These are phyloP conservation scores for Phyllosticta citriasiana DNA, from an alignment of 2,329 filamentous ascomycete genomes.

Conservation along the genomic window DNA sequence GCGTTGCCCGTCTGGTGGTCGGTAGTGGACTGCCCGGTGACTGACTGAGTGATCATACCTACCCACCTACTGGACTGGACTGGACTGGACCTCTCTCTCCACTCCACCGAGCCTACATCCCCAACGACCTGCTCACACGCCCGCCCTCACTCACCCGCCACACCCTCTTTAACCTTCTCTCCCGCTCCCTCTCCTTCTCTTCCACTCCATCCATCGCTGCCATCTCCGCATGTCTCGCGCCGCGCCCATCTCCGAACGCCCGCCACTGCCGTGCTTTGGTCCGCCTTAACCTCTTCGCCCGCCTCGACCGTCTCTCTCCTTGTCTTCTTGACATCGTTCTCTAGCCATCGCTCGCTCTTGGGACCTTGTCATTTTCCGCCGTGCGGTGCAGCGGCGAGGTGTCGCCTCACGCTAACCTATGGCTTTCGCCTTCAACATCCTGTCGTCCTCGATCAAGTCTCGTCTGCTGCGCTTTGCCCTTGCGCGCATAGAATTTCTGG, in stretches of 20 bases:
- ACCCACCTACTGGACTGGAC: background rate
- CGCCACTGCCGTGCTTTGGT: background rate
- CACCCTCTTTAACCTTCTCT: background rate
- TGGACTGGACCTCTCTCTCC: too few species aligned
- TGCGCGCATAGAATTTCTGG: constrained; percentile 73
- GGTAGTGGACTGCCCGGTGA: background rate
- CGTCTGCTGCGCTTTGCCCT: constrained; percentile 79
- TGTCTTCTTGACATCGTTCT: constrained; percentile 19
- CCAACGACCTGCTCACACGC: background rate
- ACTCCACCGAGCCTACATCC: too few species aligned
- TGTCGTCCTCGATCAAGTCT: constrained; percentile 76
- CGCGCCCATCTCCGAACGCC: background rate
- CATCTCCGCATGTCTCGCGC: background rate
- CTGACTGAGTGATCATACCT: background rate
- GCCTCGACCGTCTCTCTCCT: background rate
- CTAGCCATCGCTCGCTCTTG: constrained; percentile 16
- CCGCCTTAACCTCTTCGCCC: background rate
- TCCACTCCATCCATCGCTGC: background rate
- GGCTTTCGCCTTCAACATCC: constrained; percentile 48
- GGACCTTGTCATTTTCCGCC: background rate
- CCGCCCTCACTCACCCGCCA: background rate
- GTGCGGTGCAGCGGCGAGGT: constrained; percentile 11
- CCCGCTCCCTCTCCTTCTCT: background rate
- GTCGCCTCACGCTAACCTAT: constrained; percentile 34
- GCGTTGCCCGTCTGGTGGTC: too few species aligned